Percentiles rank a stretch among this genome's conserved stretches.
phyloP scores from a whole-genome alignment of 139 green algal genomes.

The Chlorella sp. region DNA sequence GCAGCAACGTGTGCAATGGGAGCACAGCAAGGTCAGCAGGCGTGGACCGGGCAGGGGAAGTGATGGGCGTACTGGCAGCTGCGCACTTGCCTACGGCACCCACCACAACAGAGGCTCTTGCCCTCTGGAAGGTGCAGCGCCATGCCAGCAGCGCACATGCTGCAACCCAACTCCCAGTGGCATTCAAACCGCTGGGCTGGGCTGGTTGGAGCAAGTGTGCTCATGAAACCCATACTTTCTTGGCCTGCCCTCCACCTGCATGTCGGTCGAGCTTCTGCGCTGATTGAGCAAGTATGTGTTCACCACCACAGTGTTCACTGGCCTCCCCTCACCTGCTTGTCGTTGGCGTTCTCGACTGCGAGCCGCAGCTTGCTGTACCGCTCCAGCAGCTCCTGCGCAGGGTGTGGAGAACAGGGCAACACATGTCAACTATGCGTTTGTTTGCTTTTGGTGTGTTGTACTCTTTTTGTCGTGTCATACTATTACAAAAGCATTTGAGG shows the following conservation, averaged over 20 bases:
- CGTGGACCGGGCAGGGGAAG: neutral
- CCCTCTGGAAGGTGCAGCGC: too few species aligned
- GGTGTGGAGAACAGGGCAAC: too few species aligned
- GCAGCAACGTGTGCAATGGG: neutral
- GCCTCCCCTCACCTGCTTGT: conserved; percentile 32
- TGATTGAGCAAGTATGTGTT: too few species aligned
- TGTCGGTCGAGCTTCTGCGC: too few species aligned
- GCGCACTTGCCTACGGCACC: neutral
- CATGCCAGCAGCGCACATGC: too few species aligned
- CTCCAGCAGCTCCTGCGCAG: conserved; percentile 39
- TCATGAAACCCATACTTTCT: neutral
- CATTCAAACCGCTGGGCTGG: too few species aligned
- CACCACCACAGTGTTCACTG: neutral
- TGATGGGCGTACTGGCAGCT: neutral
- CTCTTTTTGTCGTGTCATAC: too few species aligned
- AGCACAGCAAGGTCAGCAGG: neutral
- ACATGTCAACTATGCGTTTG: too few species aligned
- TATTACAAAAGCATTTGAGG: too few species aligned
- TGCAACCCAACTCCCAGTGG: neutral
- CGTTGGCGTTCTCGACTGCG: conserved; percentile 43
- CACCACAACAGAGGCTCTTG: too few species aligned
- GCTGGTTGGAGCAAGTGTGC: neutral
- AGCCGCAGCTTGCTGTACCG: conserved; percentile 43
- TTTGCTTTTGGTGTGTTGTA: too few species aligned
- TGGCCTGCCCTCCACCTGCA: too few species aligned